These are phyloP conservation scores for Boletus reticulatus DNA, from an alignment of 768 basidiomycete species.

Conservation along the genomic window DNA sequence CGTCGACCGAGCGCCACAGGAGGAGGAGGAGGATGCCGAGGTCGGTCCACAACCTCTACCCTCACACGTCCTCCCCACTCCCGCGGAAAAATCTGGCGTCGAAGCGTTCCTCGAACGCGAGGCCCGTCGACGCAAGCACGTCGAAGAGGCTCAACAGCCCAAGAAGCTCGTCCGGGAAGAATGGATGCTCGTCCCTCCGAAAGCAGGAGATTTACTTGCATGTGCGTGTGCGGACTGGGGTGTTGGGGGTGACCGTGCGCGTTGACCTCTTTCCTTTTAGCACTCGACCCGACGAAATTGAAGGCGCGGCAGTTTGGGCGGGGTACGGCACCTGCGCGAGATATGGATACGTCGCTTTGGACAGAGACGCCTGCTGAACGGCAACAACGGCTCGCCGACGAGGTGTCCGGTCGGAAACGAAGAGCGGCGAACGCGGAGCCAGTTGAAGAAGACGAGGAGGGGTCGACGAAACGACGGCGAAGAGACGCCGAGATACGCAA, in stretches of 20 bases:
- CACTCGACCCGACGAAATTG: constrained; percentile 83
- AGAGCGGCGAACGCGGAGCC: constrained; percentile 55
- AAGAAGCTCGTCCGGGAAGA: constrained; percentile 84
- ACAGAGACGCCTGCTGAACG: constrained; percentile 96
- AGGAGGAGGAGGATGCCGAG: constrained; percentile 76
- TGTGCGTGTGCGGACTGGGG: constrained; percentile 47
- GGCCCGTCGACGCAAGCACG: constrained; percentile 66
- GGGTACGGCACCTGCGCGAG: constrained; percentile 39
- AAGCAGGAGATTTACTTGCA: constrained; percentile 71
- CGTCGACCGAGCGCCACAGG: constrained; percentile 36
- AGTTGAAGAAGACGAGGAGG: constrained; percentile 34
- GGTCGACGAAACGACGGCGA: constrained; percentile 51
- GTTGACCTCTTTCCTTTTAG: constrained; percentile 34
- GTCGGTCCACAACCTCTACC: constrained; percentile 82
- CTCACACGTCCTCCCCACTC: constrained; percentile 30
- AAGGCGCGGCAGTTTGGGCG: constrained; percentile 80
- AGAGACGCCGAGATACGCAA: constrained; percentile 67
- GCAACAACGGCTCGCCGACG: constrained; percentile 89
- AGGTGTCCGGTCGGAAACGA: constrained; percentile 88
- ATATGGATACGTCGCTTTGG: constrained; percentile 74
- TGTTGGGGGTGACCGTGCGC: background rate
- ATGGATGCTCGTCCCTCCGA: constrained; percentile 98
- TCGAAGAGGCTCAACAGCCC: constrained; percentile 79
- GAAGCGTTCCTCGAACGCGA: constrained; percentile 84
- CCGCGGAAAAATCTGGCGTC: constrained; percentile 63